Percentiles rank a stretch among this genome's conserved stretches.
Conservation (phyloP, 768 basidiomycete species). For the Megacollybia marginata region DNA sequence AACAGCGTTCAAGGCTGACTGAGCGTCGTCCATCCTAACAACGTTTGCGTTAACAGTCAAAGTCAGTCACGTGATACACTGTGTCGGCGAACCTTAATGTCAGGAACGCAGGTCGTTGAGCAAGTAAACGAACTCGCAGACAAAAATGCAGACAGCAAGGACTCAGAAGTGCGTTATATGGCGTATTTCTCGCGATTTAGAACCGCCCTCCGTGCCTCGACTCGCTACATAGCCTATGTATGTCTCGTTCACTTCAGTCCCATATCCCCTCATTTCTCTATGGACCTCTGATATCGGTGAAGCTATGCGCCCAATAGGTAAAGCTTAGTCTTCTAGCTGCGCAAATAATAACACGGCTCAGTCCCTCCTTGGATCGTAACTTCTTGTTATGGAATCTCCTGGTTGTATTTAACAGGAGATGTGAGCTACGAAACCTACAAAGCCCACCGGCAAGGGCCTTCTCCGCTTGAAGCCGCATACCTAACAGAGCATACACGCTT, state of each 20-base stretch:
- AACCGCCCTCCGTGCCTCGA: constrained; percentile 62
- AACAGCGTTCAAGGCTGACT: background rate
- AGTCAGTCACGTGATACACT: background rate
- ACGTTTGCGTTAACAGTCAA: background rate
- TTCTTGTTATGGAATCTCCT: constrained; percentile 75
- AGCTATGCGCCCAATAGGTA: constrained; percentile 44
- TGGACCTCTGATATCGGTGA: constrained; percentile 81
- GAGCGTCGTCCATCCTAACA: background rate
- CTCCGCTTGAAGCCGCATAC: constrained; percentile 56
- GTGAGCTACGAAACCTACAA: constrained; percentile 81
- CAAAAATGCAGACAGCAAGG: constrained; percentile 54
- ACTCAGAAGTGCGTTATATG: constrained; percentile 64
- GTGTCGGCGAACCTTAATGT: constrained; percentile 1
- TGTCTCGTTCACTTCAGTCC: constrained; percentile 12
- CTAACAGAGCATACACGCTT: constrained; percentile 66
- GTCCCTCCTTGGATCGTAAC: constrained; percentile 65
- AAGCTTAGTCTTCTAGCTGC: constrained; percentile 22
- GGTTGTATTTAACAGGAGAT: constrained; percentile 75
- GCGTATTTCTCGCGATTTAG: constrained; percentile 75
- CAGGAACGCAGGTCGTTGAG: constrained; percentile 34
- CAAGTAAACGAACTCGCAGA: constrained; percentile 55
- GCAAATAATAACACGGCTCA: constrained; percentile 20
- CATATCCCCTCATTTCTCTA: constrained; percentile 12
- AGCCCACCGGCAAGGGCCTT: constrained; percentile 59
- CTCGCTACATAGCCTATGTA: constrained; percentile 76